These are phyloP conservation scores for Albophoma yamanashiensis DNA, from an alignment of 2,329 filamentous ascomycete species.

Conservation along the genomic window DNA sequence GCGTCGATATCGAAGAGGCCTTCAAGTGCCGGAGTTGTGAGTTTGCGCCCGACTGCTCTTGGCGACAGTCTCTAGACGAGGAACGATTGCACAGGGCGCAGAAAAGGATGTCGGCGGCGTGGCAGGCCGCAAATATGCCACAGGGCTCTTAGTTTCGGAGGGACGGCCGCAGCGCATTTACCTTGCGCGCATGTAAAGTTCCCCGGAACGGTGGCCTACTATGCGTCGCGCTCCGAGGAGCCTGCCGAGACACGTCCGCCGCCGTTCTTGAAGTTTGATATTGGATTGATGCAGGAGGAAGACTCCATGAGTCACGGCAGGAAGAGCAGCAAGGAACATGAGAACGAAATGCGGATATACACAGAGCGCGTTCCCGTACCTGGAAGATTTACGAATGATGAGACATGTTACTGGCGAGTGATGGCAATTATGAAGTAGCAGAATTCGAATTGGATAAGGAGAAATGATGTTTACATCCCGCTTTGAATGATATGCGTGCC, in stretches of 20 bases:
- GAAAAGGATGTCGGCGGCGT: constrained; percentile 7
- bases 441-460: too few relatives aligned
- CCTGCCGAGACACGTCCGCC: not conserved
- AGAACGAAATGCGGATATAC: not conserved
- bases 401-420: not conserved
- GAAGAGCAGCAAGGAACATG: not conserved
- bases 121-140: not conserved
- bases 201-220: not conserved
- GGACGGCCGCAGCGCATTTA: not conserved
- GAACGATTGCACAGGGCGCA: constrained; percentile 27
- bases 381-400: not conserved
- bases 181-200: not conserved
- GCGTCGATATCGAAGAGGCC: constrained; percentile 73
- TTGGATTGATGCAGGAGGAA: not conserved
- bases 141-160: not conserved
- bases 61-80: constrained; percentile 61
- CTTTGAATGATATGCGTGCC: too few relatives aligned
- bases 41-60: constrained; percentile 68
- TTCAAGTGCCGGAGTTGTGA: constrained; percentile 84
- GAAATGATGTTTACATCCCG: too few relatives aligned
- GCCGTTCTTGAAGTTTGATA: not conserved
- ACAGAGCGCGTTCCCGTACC: not conserved
- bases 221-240: too few relatives aligned
- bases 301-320: not conserved
- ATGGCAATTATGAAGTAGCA: too few relatives aligned